phyloP scores from a whole-genome alignment of 306 rosid species.

The Cotoneaster glaucophyllus region DNA sequence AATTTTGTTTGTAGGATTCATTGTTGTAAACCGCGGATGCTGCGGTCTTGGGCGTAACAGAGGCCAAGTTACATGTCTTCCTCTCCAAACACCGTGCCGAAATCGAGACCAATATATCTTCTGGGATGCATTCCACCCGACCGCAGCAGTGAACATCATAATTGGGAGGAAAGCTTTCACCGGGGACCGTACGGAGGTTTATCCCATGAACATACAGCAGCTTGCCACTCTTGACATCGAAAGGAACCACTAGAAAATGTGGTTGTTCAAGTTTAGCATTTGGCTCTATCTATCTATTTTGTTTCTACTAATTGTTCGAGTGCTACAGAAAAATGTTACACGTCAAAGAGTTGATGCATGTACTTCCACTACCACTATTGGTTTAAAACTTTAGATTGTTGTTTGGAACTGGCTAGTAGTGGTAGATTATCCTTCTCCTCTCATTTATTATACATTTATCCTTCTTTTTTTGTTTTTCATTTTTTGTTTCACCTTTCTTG shows the following conservation, averaged over 20 bases:
- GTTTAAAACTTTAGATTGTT: not conserved
- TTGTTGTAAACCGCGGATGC: slow-evolving; percentile 57
- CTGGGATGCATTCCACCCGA: slow-evolving; percentile 98
- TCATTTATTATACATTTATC: not conserved
- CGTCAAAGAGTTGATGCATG: not conserved
- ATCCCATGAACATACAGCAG: slow-evolving; percentile 57
- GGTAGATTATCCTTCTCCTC: not conserved
- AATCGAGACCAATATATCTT: slow-evolving; percentile 62
- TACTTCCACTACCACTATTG: not conserved
- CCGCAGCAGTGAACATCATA: slow-evolving; percentile 65
- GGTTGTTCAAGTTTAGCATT: not conserved
- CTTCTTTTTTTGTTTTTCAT: not conserved
- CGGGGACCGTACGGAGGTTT: slow-evolving; percentile 42
- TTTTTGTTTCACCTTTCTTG: not conserved
- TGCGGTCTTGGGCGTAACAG: slow-evolving; percentile 88
- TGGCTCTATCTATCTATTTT: not conserved
- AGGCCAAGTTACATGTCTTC: slow-evolving; percentile 88
- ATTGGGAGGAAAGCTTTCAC: slow-evolving; percentile 61
- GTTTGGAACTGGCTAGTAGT: not conserved
- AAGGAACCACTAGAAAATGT: not conserved
- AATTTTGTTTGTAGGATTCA: slow-evolving; percentile 38
- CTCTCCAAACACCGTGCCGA: slow-evolving; percentile 67
- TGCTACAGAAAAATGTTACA: not conserved
- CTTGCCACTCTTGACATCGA: slow-evolving; percentile 53
- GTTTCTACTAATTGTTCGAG: not conserved